A percentile compares a stretch with the other conserved stretches of the same genome.
phyloP scores from a whole-genome alignment of 345 rosid species.

The Rhodomyrtus tomentosa region DNA sequence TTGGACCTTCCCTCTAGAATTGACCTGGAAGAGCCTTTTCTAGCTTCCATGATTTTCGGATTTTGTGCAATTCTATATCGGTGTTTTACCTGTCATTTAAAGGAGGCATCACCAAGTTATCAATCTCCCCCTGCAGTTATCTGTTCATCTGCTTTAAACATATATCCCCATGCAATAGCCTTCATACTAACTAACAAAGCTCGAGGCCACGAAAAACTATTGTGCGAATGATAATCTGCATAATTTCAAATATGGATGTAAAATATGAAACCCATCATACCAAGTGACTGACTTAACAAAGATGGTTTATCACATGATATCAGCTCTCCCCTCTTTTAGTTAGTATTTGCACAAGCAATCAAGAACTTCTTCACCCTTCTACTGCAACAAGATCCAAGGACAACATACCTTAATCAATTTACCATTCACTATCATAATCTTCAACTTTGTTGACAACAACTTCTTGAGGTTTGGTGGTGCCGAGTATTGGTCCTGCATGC shows the following conservation, averaged over 20 bases:
- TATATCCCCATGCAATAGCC: background rate
- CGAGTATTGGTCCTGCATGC: conserved; percentile 61
- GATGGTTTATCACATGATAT: background rate
- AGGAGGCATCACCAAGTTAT: background rate
- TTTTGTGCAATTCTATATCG: conserved; percentile 47
- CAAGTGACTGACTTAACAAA: background rate
- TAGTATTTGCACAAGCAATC: background rate
- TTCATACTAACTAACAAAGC: background rate
- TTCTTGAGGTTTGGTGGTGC: conserved; percentile 65
- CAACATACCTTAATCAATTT: conserved; percentile 66
- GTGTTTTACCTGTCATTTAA: conserved; percentile 59
- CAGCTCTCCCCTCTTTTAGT: background rate
- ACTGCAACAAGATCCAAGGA: background rate
- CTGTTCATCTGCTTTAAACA: background rate
- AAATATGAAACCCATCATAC: background rate
- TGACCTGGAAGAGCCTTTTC: conserved; percentile 26
- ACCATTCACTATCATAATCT: conserved; percentile 63
- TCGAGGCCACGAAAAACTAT: background rate
- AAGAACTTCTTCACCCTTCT: background rate
- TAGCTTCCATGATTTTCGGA: conserved; percentile 30
- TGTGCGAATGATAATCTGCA: background rate
- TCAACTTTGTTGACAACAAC: conserved; percentile 63
- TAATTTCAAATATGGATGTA: background rate
- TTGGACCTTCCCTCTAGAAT: conserved; percentile 46
- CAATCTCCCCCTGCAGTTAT: background rate